Evolutionary conservation across 495 filamentous ascomycete genomes (phyloP).

Genomic region (Hyaloscypha variabilis): DNA sequence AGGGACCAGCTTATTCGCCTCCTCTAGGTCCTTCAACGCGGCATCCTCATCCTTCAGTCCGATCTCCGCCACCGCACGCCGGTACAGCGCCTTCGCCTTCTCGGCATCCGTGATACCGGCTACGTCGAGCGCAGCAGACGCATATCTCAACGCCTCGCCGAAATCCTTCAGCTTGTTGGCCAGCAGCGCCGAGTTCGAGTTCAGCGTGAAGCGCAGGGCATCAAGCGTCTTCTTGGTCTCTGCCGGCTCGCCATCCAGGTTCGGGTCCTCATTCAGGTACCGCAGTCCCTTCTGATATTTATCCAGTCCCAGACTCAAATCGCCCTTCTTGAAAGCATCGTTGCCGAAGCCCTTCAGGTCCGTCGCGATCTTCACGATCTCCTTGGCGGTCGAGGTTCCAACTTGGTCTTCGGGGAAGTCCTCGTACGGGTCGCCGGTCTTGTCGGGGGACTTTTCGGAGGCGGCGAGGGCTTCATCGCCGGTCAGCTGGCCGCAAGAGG

Average conservation of each 20-base stretch:
- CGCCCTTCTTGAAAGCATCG: constrained; percentile 79
- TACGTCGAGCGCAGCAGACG: constrained; percentile 73
- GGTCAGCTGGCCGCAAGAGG: constrained; percentile 83
- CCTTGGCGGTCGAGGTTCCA: constrained; percentile 51
- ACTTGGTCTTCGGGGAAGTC: constrained; percentile 87
- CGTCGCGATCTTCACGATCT: constrained; percentile 77
- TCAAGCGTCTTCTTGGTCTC: constrained; percentile 69
- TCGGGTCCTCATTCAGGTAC: constrained; percentile 89
- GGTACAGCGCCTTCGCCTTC: constrained; percentile 84
- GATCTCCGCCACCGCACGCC: constrained; percentile 72
- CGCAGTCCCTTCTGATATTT: constrained; percentile 99
- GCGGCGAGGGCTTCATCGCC: constrained; percentile 66
- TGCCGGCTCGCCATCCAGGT: constrained; percentile 66
- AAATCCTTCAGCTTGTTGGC: constrained; percentile 77
- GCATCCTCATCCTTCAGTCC: constrained; percentile 84
- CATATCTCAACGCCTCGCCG: constrained; percentile 67
- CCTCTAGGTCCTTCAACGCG: constrained; percentile 76
- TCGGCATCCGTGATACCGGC: constrained; percentile 69
- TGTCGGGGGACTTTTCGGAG: constrained; percentile 67
- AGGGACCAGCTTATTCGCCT: constrained; percentile 74
- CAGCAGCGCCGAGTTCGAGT: constrained; percentile 79
- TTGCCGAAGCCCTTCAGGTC: constrained; percentile 93
- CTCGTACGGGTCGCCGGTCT: constrained; percentile 89
- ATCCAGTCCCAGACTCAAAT: constrained; percentile 71
- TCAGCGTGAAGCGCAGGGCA: constrained; percentile 72